phyloP scores from a whole-genome alignment of 73 alveolate species.

The Paramecium caudatum region DNA sequence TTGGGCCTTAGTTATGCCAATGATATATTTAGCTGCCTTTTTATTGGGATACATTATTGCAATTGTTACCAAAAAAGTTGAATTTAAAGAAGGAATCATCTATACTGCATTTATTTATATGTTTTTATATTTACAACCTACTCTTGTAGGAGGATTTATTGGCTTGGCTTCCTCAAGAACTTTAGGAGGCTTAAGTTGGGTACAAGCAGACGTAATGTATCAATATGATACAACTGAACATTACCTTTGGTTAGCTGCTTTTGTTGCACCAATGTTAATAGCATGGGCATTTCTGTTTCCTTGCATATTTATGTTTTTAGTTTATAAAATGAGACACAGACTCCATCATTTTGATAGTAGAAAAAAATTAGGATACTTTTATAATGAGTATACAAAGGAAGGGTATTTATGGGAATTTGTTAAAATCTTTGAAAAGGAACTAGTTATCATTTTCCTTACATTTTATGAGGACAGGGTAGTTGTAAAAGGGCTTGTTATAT shows the following conservation, averaged over 20 bases:
- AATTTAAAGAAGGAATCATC: constrained; percentile 28
- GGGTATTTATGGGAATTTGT: constrained; percentile 68
- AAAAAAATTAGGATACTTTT: constrained; percentile 39
- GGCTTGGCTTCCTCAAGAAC: constrained; percentile 42
- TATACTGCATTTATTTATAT: constrained; percentile 51
- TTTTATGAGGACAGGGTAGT: constrained; percentile 63
- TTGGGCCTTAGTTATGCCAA: constrained; percentile 67
- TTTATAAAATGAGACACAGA: background rate
- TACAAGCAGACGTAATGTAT: constrained; percentile 59
- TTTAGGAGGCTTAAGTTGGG: constrained; percentile 9
- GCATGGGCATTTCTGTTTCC: constrained; percentile 70
- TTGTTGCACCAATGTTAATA: constrained; percentile 48
- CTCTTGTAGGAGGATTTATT: constrained; percentile 59
- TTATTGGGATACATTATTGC: constrained; percentile 19
- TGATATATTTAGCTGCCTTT: constrained; percentile 45
- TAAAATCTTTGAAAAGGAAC: constrained; percentile 34
- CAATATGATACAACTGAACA: constrained; percentile 48
- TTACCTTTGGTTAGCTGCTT: background rate
- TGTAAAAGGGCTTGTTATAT: constrained; percentile 35
- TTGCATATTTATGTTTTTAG: constrained; percentile 13
- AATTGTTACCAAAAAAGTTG: background rate
- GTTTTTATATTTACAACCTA: constrained; percentile 54
- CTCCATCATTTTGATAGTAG: constrained; percentile 37
- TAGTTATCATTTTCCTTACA: constrained; percentile 10
- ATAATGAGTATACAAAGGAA: constrained; percentile 52